Evolutionary conservation across 805 yeast species (phyloP).

Genomic region (Hanseniaspora nectarophila): DNA sequence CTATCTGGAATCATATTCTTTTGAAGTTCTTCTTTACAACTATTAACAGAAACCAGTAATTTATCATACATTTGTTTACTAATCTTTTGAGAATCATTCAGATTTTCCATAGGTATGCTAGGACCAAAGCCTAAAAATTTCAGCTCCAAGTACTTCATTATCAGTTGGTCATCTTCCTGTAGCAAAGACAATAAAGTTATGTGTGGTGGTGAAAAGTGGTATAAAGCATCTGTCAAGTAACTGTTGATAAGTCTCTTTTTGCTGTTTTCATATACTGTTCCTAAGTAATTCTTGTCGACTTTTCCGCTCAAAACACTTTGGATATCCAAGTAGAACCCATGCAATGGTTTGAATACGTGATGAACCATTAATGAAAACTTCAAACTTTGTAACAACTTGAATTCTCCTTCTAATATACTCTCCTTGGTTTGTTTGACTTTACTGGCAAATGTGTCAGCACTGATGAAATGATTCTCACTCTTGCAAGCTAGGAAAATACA

Average conservation of each 20-base stretch:
- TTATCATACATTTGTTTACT: constrained; percentile 26
- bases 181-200: constrained; percentile 81
- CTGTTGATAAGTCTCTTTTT: constrained; percentile 53
- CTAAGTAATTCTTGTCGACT: constrained; percentile 46
- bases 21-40: constrained; percentile 40
- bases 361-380: constrained; percentile 74
- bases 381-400: constrained; percentile 57
- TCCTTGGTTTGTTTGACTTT: constrained; percentile 56
- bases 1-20: constrained; percentile 37
- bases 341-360: constrained; percentile 80
- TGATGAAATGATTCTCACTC: constrained; percentile 79
- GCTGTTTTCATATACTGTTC: constrained; percentile 59
- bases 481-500: constrained; percentile 86
- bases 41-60: constrained; percentile 34
- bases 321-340: constrained; percentile 86
- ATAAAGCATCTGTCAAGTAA: constrained; percentile 64
- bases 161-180: constrained; percentile 49
- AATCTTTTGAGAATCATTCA: constrained; percentile 15
- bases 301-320: constrained; percentile 44
- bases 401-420: constrained; percentile 68
- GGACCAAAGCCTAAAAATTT: constrained; percentile 37
- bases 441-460: constrained; percentile 66
- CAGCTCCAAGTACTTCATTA: constrained; percentile 52
- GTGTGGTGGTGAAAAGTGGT: constrained; percentile 84
- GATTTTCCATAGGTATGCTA: constrained; percentile 16